These are phyloP conservation scores for Mesembryanthemum crystallinum DNA, from an alignment of 148 eudicot genomes.

Conservation along the genomic window DNA sequence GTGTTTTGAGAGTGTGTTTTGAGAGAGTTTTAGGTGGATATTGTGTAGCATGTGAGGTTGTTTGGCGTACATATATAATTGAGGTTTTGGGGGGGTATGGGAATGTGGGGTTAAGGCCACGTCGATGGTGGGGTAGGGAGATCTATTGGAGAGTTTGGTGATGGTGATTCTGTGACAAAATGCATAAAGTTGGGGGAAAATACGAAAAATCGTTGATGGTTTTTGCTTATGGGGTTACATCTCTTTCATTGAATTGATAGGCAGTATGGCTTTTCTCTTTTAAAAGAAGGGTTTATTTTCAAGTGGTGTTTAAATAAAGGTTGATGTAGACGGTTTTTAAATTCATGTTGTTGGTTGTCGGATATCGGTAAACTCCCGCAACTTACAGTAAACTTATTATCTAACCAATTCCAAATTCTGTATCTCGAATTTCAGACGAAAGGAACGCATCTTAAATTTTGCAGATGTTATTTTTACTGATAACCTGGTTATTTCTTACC, in stretches of 20 bases:
- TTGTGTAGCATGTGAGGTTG: background rate
- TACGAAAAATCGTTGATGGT: conserved; percentile 7
- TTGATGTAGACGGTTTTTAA: too few species aligned
- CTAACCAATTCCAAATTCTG: too few species aligned
- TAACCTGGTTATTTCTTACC: too few species aligned
- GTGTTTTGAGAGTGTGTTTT: background rate
- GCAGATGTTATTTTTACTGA: too few species aligned
- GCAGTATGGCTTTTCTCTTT: background rate
- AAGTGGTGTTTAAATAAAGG: too few species aligned
- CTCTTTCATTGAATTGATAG: background rate
- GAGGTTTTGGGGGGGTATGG: background rate
- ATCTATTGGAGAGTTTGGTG: background rate
- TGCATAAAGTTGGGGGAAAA: background rate
- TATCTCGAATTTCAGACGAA: too few species aligned
- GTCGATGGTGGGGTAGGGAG: conserved; percentile 17
- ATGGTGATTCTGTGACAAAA: conserved; percentile 13
- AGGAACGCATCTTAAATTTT: too few species aligned
- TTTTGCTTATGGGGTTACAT: background rate
- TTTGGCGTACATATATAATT: conserved; percentile 16
- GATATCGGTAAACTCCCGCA: too few species aligned
- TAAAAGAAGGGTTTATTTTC: too few species aligned
- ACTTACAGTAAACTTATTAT: too few species aligned
- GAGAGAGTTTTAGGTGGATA: background rate
- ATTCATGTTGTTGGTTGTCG: too few species aligned
- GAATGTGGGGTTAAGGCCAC: conserved; percentile 15